Conservation (phyloP, 2,329 filamentous ascomycete species). For the Neurospora sp. region DNA sequence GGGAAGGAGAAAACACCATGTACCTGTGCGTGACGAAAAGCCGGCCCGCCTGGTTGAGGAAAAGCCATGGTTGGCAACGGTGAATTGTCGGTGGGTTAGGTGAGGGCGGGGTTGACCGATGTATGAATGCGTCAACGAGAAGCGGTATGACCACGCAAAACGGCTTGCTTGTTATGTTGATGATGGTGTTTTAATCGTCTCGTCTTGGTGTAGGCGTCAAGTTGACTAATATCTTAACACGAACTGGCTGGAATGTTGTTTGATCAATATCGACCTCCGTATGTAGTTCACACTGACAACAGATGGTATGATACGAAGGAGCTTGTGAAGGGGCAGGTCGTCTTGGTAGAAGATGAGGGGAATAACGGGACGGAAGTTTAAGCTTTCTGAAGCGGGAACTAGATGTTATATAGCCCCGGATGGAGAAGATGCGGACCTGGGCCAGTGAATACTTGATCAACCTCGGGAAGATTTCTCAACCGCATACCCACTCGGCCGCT, state of each 20-base stretch:
- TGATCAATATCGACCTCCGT: neutral
- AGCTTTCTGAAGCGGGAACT: neutral
- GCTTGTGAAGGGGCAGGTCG: neutral
- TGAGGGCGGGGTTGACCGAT: neutral
- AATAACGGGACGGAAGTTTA: neutral
- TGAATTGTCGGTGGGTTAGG: neutral
- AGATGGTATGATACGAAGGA: neutral
- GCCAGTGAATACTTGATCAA: neutral
- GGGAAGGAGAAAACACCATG: neutral
- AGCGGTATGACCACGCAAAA: neutral
- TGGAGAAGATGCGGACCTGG: neutral
- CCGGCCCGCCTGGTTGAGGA: constrained; percentile 15
- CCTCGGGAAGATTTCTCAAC: neutral
- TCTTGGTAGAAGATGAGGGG: neutral
- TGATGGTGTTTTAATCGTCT: neutral
- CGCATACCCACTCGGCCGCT: neutral
- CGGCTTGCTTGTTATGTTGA: neutral
- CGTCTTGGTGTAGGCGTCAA: neutral
- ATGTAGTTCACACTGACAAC: neutral
- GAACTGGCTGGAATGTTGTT: neutral
- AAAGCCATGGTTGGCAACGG: constrained; percentile 20
- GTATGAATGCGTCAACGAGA: neutral
- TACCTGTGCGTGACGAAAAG: constrained; percentile 26
- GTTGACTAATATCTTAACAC: neutral
- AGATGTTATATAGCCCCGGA: neutral